Evolutionary conservation across 345 rosid species (phyloP).

Genomic region (Melaleuca quinquenervia): DNA sequence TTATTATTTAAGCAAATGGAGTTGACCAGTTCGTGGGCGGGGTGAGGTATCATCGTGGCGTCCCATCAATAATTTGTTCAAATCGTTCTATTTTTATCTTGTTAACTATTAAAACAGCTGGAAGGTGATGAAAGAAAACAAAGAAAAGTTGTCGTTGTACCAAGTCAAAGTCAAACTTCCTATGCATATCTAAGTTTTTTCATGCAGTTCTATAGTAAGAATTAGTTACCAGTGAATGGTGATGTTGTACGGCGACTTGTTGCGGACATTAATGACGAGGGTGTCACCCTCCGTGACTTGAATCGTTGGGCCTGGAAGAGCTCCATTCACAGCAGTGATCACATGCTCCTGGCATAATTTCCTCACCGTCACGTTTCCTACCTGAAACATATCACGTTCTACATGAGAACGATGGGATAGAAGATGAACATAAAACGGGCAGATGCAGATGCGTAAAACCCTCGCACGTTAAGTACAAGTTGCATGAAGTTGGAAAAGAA

Average conservation of each 20-base stretch:
- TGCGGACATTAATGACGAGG: slow-evolving; percentile 56
- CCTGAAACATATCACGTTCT: slow-evolving; percentile 22
- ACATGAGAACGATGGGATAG: not conserved
- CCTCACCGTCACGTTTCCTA: slow-evolving; percentile 41
- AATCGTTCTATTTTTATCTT: not conserved
- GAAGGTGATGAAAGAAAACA: not conserved
- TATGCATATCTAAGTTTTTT: no score
- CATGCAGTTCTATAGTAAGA: not conserved
- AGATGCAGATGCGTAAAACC: not conserved
- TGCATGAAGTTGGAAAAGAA: not conserved
- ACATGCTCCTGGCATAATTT: slow-evolving; percentile 50
- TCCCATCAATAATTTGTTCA: not conserved
- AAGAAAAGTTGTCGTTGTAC: not conserved
- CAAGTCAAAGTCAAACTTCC: not conserved
- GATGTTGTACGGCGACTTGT: slow-evolving; percentile 74
- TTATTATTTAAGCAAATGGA: not conserved
- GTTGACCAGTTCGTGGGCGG: not conserved
- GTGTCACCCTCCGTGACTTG: slow-evolving; percentile 65
- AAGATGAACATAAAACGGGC: not conserved
- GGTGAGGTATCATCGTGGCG: not conserved
- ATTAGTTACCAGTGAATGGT: slow-evolving; percentile 72
- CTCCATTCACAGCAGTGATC: slow-evolving; percentile 66
- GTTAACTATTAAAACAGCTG: not conserved
- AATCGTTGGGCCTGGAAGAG: slow-evolving; percentile 69
- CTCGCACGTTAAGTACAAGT: not conserved